Percentiles rank a stretch among this genome's conserved stretches.
Evolutionary conservation across 2,329 filamentous ascomycete species (phyloP).

Genomic region (Beauveria australis): DNA sequence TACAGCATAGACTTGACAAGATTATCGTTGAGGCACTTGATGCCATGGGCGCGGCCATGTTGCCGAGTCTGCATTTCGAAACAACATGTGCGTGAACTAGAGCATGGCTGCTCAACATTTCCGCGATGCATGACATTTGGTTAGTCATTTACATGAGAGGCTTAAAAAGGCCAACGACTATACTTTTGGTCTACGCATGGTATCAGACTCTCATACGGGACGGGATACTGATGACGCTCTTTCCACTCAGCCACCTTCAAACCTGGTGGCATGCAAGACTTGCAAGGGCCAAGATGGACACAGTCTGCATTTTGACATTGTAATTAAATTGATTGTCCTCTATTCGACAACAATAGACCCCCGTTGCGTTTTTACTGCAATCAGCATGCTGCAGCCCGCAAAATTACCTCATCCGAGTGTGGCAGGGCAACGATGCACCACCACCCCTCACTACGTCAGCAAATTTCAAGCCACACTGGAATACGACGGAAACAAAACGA

Average conservation of each 20-base stretch:
- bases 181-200: too few relatives aligned
- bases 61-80: background rate
- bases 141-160: too few relatives aligned
- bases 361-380: background rate
- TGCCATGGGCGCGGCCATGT: constrained; percentile 1
- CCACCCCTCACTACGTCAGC: constrained; percentile 1
- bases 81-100: background rate
- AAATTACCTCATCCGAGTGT: constrained; percentile 5
- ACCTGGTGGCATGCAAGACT: too few relatives aligned
- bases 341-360: too few relatives aligned
- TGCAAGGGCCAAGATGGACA: background rate
- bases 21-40: background rate
- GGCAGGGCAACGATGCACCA: background rate
- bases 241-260: too few relatives aligned
- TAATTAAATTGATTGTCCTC: background rate
- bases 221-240: too few relatives aligned
- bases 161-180: too few relatives aligned
- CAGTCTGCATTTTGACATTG: background rate
- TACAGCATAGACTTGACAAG: too few relatives aligned
- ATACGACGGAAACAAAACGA: background rate
- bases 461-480: constrained; percentile 1
- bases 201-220: too few relatives aligned
- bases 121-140: background rate
- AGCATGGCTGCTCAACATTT: too few relatives aligned
- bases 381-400: background rate